phyloP scores from a whole-genome alignment of 1,284 basidiomycete species.

The Takashimella koratensis region DNA sequence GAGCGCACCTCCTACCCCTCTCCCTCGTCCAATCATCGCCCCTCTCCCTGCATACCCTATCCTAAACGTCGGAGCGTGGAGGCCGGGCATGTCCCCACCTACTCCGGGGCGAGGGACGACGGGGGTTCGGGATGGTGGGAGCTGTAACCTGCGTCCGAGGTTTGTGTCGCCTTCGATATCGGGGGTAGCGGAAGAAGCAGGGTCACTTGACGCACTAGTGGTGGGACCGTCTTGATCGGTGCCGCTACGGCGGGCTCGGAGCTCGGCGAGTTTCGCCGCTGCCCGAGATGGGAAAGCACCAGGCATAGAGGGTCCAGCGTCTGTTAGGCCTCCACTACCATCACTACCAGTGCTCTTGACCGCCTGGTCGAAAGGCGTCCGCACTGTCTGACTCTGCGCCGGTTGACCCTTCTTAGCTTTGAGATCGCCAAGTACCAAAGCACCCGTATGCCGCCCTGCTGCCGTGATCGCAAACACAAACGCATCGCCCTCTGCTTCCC shows the following conservation, averaged over 20 bases:
- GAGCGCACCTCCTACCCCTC: neutral
- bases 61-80: slow-evolving; percentile 4
- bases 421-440: slow-evolving; percentile 67
- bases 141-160: neutral
- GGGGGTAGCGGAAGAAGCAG: neutral
- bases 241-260: too few species aligned
- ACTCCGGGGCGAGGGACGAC: too few species aligned
- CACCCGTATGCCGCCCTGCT: slow-evolving; percentile 83
- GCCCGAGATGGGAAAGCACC: neutral
- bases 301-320: too few species aligned
- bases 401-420: too few species aligned
- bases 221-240: neutral
- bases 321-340: too few species aligned
- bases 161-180: neutral
- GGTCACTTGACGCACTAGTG: neutral
- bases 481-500: slow-evolving; percentile 45
- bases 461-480: slow-evolving; percentile 76
- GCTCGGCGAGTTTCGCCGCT: too few species aligned
- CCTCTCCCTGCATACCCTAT: slow-evolving; percentile 8
- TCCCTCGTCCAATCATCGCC: neutral
- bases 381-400: too few species aligned
- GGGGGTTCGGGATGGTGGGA: neutral
- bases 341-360: too few species aligned
- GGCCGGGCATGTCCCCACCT: too few species aligned
- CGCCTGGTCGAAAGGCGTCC: too few species aligned